These are phyloP conservation scores for Fusarium solani-melongenae DNA, from an alignment of 2,329 filamentous ascomycete species.

Conservation along the genomic window DNA sequence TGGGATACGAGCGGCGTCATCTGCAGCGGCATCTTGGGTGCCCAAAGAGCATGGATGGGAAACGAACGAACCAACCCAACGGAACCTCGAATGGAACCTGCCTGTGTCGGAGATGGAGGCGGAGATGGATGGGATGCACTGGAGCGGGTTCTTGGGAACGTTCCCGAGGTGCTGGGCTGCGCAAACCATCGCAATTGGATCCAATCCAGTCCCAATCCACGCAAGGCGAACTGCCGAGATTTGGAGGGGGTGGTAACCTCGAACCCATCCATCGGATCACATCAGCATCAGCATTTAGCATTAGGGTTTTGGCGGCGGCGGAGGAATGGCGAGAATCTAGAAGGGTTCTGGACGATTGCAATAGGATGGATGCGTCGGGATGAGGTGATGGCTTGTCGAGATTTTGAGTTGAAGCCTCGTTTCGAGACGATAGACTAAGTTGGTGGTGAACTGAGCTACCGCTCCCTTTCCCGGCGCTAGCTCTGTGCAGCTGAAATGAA, in stretches of 20 bases:
- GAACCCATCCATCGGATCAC: not conserved
- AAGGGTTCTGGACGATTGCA: not conserved
- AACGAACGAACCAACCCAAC: slow-evolving; percentile 25
- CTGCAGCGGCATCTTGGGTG: slow-evolving; percentile 23
- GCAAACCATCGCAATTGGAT: not conserved
- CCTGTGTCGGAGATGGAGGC: not conserved
- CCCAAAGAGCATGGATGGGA: slow-evolving; percentile 19
- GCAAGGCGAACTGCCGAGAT: not conserved
- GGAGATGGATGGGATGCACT: not conserved
- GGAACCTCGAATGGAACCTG: slow-evolving; percentile 1
- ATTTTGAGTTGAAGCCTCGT: not conserved
- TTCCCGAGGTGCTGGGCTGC: not conserved
- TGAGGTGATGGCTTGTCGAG: not conserved
- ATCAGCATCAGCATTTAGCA: not conserved
- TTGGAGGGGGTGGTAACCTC: not conserved
- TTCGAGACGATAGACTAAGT: not conserved
- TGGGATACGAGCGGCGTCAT: slow-evolving; percentile 24
- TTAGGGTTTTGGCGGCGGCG: not conserved
- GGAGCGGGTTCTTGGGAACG: not conserved
- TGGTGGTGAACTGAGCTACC: not conserved
- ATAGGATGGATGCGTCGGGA: not conserved
- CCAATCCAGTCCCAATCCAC: not conserved
- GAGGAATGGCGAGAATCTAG: not conserved
- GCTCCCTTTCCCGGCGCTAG: not conserved
- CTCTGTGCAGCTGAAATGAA: not conserved